Evolutionary conservation across 331 rosid species (phyloP).

Genomic region (Quercus phellos): DNA sequence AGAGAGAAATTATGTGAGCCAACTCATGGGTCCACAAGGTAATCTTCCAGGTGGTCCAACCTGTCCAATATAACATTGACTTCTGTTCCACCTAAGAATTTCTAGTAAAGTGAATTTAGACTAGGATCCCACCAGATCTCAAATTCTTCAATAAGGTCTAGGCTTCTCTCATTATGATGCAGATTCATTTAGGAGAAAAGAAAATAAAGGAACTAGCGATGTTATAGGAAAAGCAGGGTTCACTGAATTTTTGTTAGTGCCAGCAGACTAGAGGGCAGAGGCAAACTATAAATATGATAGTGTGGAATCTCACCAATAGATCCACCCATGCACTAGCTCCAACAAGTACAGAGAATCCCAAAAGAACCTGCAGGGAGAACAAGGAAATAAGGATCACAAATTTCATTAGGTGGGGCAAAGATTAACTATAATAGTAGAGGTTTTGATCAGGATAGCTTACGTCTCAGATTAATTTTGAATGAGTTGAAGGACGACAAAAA

Average conservation of each 20-base stretch:
- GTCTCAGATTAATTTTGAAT: background rate
- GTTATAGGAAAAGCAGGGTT: background rate
- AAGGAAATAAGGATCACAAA: background rate
- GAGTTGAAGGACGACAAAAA: background rate
- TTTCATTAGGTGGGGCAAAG: background rate
- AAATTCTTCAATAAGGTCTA: background rate
- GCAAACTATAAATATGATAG: background rate
- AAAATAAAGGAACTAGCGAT: background rate
- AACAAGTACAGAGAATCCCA: conserved; percentile 89
- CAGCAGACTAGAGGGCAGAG: background rate
- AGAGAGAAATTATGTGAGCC: background rate
- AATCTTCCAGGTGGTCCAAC: background rate
- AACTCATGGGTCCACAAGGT: background rate
- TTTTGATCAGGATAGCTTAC: background rate
- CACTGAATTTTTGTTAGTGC: background rate
- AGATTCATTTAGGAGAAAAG: background rate
- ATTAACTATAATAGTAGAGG: background rate
- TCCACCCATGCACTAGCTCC: conserved; percentile 99
- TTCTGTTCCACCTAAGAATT: background rate
- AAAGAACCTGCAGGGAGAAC: conserved; percentile 62
- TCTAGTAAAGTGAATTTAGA: background rate
- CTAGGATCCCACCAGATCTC: background rate
- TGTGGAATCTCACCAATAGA: conserved; percentile 53
- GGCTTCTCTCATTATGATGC: background rate
- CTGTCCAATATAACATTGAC: background rate